Evolutionary conservation across 805 yeast genomes (phyloP).

Genomic region (Komagataella populi): DNA sequence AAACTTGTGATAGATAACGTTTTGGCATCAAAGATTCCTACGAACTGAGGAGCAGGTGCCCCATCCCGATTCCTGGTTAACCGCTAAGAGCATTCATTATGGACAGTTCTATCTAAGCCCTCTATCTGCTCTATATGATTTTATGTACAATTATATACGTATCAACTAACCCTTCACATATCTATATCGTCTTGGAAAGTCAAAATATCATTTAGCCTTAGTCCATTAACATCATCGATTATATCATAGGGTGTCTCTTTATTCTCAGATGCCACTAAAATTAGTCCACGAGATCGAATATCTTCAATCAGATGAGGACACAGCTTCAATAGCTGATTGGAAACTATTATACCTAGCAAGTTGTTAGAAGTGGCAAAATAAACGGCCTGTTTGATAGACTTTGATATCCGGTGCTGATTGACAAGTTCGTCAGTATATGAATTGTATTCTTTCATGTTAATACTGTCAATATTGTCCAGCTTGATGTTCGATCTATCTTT

Average conservation of each 20-base stretch:
- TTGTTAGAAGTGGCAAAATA: constrained; percentile 73
- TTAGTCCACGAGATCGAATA: constrained; percentile 68
- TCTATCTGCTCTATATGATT: neutral
- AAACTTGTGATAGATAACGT: no score
- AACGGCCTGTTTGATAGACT: constrained; percentile 74
- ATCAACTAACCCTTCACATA: constrained; percentile 14
- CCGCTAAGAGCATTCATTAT: neutral
- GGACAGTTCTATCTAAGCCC: neutral
- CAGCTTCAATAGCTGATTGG: constrained; percentile 51
- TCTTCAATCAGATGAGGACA: constrained; percentile 68
- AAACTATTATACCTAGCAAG: constrained; percentile 70
- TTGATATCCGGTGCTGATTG: constrained; percentile 30
- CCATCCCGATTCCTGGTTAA: no score
- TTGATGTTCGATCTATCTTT: constrained; percentile 10
- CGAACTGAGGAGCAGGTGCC: no score
- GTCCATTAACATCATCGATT: constrained; percentile 41
- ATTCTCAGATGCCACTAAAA: constrained; percentile 59
- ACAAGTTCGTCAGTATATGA: constrained; percentile 17
- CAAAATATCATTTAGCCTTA: constrained; percentile 47
- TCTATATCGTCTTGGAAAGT: constrained; percentile 52
- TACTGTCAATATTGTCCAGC: constrained; percentile 20
- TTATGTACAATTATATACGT: neutral
- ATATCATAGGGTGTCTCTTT: neutral
- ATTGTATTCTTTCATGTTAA: constrained; percentile 18
- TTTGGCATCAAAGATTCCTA: no score